phyloP scores from a whole-genome alignment of 352 stramenopile species.

The Phytophthora agathidicida region DNA sequence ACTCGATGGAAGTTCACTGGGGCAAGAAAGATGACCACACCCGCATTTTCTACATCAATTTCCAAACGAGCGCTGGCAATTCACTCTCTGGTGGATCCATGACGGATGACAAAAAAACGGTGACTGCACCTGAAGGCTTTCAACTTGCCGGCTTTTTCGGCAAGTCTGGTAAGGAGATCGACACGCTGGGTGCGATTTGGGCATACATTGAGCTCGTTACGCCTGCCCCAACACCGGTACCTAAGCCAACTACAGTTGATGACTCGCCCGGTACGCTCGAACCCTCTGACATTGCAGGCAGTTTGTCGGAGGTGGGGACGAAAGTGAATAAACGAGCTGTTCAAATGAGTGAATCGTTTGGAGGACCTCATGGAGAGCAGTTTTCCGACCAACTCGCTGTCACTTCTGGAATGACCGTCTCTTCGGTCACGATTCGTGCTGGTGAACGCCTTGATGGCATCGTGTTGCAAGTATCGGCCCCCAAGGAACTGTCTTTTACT shows the following conservation, averaged over 20 bases:
- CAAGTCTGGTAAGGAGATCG: slow-evolving; percentile 21
- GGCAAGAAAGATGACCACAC: slow-evolving; percentile 21
- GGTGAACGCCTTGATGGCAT: slow-evolving; percentile 33
- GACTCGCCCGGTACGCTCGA: slow-evolving; percentile 20
- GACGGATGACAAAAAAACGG: slow-evolving; percentile 17
- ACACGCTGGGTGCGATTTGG: slow-evolving; percentile 27
- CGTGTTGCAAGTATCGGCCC: slow-evolving; percentile 8
- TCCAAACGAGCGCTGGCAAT: slow-evolving; percentile 28
- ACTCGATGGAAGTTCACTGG: slow-evolving; percentile 38
- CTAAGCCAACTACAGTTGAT: slow-evolving; percentile 5
- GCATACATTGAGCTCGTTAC: slow-evolving; percentile 25
- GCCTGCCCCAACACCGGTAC: slow-evolving; percentile 18
- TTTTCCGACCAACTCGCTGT: slow-evolving; percentile 44
- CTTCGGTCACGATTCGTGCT: slow-evolving; percentile 21
- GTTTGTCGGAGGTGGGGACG: slow-evolving; percentile 18
- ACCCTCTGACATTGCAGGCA: slow-evolving; percentile 22
- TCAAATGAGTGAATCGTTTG: slow-evolving; percentile 42
- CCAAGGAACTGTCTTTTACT: slow-evolving; percentile 23
- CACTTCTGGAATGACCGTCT: slow-evolving; percentile 29
- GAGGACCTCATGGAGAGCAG: slow-evolving; percentile 44
- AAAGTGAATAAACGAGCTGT: slow-evolving; percentile 22
- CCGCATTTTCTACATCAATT: slow-evolving; percentile 33
- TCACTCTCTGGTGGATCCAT: slow-evolving; percentile 21
- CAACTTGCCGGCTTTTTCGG: slow-evolving; percentile 28
- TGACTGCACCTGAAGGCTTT: slow-evolving; percentile 28